A percentile compares a stretch with the other conserved stretches of the same genome.
Conservation (phyloP, 2,329 filamentous ascomycete species). For the Aspergillus persii region DNA sequence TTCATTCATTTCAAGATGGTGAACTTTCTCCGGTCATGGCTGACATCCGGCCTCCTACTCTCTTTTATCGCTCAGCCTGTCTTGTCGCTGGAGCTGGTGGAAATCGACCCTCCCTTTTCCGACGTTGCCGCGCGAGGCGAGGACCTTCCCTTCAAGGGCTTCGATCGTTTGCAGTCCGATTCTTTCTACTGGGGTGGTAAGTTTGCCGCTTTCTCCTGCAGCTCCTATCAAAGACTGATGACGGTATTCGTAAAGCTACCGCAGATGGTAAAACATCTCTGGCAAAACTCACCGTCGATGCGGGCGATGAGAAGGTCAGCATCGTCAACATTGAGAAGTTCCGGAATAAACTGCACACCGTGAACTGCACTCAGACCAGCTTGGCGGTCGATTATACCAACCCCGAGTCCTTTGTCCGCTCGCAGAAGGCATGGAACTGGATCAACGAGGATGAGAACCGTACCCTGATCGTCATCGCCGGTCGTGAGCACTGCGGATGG, state of each 20-base stretch:
- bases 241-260: conserved; percentile 6
- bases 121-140: neutral
- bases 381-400: conserved; percentile 16
- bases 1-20: conserved; percentile 12
- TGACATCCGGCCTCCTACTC: conserved; percentile 14
- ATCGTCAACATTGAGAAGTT: conserved; percentile 20
- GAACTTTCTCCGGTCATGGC: conserved; percentile 12
- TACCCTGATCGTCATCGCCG: conserved; percentile 21
- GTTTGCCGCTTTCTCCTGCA: neutral
- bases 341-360: conserved; percentile 11
- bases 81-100: conserved; percentile 16
- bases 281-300: conserved; percentile 18
- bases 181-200: conserved; percentile 22
- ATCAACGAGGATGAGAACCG: conserved; percentile 17
- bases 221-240: neutral
- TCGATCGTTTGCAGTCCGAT: conserved; percentile 17
- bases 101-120: conserved; percentile 9
- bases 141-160: conserved; percentile 2
- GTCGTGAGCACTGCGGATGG: conserved; percentile 22
- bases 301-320: conserved; percentile 15
- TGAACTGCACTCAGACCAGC: conserved; percentile 17
- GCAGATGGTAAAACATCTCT: conserved; percentile 15
- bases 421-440: conserved; percentile 20
- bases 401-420: conserved; percentile 11
- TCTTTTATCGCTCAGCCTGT: conserved; percentile 12